phyloP scores from a whole-genome alignment of 108 stramenopile genomes.

The Nitzschia sp. region DNA sequence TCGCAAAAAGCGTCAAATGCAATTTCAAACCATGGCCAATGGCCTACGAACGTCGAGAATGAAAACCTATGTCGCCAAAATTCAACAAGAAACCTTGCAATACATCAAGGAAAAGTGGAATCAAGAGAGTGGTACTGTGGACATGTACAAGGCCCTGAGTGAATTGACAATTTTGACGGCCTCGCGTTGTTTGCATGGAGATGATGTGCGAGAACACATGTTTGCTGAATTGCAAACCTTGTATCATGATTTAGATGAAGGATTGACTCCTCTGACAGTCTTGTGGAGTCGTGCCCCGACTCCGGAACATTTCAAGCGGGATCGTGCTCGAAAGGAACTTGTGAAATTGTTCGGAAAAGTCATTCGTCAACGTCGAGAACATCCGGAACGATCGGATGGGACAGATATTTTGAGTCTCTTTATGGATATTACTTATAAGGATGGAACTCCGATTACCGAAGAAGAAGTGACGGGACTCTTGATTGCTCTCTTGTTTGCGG shows the following conservation, averaged over 20 bases:
- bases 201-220: slow-evolving; percentile 96
- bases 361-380: slow-evolving; percentile 83
- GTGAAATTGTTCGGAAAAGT: slow-evolving; percentile 92
- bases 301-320: slow-evolving; percentile 79
- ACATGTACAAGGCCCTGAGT: slow-evolving; percentile 86
- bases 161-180: slow-evolving; percentile 98
- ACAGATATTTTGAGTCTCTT: slow-evolving; percentile 96
- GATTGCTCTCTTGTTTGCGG: slow-evolving; percentile 98
- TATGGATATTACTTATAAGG: slow-evolving; percentile 98
- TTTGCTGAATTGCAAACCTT: slow-evolving; percentile 93
- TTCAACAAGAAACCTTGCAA: slow-evolving; percentile 88
- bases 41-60: slow-evolving; percentile 89
- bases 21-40: slow-evolving; percentile 96
- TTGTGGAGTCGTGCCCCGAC: slow-evolving; percentile 97
- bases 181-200: slow-evolving; percentile 95
- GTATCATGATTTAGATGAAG: slow-evolving; percentile 97
- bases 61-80: slow-evolving; percentile 95
- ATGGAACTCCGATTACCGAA: slow-evolving; percentile 87
- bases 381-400: slow-evolving; percentile 78
- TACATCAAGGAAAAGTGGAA: slow-evolving; percentile 78
- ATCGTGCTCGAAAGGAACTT: slow-evolving; percentile 90
- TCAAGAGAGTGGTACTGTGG: slow-evolving; percentile 74
- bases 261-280: slow-evolving; percentile 96
- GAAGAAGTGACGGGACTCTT: slow-evolving; percentile 97
- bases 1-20: slow-evolving; percentile 92